Evolutionary conservation across 1,284 basidiomycete species (phyloP), one percentile per base, ranked within the genome.

Genomic region (Cutaneotrichosporon dermatis): DNA sequence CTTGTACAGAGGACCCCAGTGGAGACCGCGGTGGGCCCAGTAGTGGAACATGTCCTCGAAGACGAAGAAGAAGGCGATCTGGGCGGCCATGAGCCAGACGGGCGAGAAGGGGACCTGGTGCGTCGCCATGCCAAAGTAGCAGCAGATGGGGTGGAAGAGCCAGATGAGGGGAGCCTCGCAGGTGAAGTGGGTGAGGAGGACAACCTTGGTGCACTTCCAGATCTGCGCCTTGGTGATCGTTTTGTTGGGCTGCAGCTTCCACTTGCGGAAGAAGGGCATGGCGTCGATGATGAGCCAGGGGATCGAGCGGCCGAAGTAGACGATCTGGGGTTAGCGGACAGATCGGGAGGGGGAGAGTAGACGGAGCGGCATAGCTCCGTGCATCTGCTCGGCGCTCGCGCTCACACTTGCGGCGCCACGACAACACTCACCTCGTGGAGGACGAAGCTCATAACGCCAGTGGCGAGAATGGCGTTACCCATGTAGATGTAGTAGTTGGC

Each of bases 221-320:
- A 98, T 92, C 75, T 97, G 90, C 60, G 82, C 80, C 0, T 84
- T 67, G 1, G 91, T 87, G 4, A 93, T 90, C 1, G 90, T 73
- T 79, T 97, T 97, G 70, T 75, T 74, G 11, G 89, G 86, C 76
- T 99, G 95, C 4, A 99, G 82, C 80, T 99, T 99, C 90, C 92
- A 98, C 80, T 86, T 84, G 62, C 85, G 85, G 81, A 98, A 97
- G 80, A 90, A 95, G 0, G 93, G 92, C 54, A 93, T 92, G 3
- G 86, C 80, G 79, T 98, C 96, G 76, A 98, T 88, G 78, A 97
- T 89, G 71, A 98, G 88, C 91, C 92, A 97, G 0, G 95, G 96
- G 33, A 99, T 80, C 66, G 88, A 88, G 41, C 95, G 90, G 35
- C 95, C 95, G 77, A 99, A 99, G 83, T 99, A 99, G 46, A 98